Base-by-base conservation (phyloP, 805 yeast species). In the Cephaloascus fragrans region DNA sequence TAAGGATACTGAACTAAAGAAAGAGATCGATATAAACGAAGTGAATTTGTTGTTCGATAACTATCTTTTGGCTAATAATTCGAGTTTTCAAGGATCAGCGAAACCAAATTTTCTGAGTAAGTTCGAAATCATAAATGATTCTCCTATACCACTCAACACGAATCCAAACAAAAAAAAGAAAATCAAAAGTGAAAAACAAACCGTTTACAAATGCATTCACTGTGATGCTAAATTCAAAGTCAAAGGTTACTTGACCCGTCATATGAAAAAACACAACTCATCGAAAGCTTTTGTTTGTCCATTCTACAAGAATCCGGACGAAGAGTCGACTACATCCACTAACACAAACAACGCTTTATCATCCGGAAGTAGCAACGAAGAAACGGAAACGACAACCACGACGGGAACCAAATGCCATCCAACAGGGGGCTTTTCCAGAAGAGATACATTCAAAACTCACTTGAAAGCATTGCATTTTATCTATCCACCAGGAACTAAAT, bases 391-490 rank as follows among this genome's bases (percentile, higher is more conserved):
- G n/a, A 8, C 28, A 23, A 23, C 6, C 6, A 23, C 6, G 10
- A 6, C 6, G 12, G 28, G 28, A 23, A 23, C 28, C 38, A 62
- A 66, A 44, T 75, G 81, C 44, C 80, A 74, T 48, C 71, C 76
- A 16, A 70, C 67, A 18, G 81, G 80, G 4, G 77, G 77, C 3
- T 75, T 75, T 47, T 71, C 80, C 4, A 60, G 81, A 49, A 61
- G 80, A 48, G 81, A 75, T 50, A 74, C 81, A 4, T 73, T 71
- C 52, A 73, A 73, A 47, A 75, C 77, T 2, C 81, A 75, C 51
- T 60, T 75, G 38, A 74, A 73, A 47, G 68, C 78, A 6, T 56
- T 75, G 40, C 81, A 75, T 51, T 75, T 75, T 50, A 65, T 66
- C 35, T 75, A 74, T 45, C 81, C 81, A 28, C 63, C 71, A 31